These are phyloP conservation scores for Solanum hybrid DNA, from an alignment of 305 asterid genomes.

Conservation along the genomic window DNA sequence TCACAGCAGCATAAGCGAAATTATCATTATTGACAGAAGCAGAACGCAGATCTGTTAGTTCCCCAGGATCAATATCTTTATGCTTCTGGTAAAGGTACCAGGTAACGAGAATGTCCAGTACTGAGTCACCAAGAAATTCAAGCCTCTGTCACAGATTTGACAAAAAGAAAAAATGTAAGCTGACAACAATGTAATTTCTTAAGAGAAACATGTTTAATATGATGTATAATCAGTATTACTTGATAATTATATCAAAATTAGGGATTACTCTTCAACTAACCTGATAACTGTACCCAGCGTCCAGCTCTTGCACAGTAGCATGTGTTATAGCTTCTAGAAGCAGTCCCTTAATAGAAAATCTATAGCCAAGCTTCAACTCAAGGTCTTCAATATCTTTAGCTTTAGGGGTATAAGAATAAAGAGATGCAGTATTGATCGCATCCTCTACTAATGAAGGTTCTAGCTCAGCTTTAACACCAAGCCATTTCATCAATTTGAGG, in stretches of 20 bases:
- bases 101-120: conserved; percentile 76
- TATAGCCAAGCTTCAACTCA: conserved; percentile 67
- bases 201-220: background rate
- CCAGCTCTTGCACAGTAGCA: conserved; percentile 34
- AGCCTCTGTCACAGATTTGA: conserved; percentile 56
- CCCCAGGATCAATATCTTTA: conserved; percentile 74
- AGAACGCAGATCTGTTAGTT: conserved; percentile 85
- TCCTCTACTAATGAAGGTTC: conserved; percentile 53
- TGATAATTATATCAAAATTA: background rate
- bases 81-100: conserved; percentile 66
- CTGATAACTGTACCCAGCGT: conserved; percentile 51
- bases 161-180: background rate
- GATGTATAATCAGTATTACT: background rate
- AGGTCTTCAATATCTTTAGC: conserved; percentile 34
- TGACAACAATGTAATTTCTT: background rate
- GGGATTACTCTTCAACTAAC: conserved; percentile 16
- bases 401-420: conserved; percentile 50
- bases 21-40: conserved; percentile 84
- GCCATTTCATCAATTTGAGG: conserved; percentile 71
- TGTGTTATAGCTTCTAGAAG: conserved; percentile 91
- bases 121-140: conserved; percentile 97
- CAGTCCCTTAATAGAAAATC: conserved; percentile 64
- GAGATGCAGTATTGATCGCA: conserved; percentile 52
- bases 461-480: conserved; percentile 50
- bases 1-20: conserved; percentile 82